These are phyloP conservation scores for Komagataella kurtzmanii DNA, from an alignment of 805 yeast species.

Conservation along the genomic window DNA sequence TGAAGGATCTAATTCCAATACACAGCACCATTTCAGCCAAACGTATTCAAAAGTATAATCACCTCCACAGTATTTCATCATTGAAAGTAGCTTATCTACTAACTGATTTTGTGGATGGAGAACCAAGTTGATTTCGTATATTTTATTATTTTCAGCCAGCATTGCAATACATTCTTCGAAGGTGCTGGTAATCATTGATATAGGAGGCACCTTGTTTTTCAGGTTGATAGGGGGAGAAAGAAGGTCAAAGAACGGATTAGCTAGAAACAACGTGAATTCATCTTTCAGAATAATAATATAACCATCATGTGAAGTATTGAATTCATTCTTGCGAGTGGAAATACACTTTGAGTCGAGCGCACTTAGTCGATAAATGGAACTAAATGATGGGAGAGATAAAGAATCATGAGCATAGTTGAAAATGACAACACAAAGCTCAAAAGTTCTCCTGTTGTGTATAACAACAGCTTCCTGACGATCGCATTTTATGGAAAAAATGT, in stretches of 20 bases:
- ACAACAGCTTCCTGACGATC: conserved; percentile 51
- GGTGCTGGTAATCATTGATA: conserved; percentile 10
- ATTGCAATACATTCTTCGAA: conserved; percentile 13
- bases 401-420: conserved; percentile 23
- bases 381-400: conserved; percentile 11
- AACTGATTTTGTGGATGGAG: conserved; percentile 31
- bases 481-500: conserved; percentile 24
- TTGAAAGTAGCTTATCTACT: conserved; percentile 30
- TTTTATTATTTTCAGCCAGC: conserved; percentile 8
- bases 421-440: conserved; percentile 35
- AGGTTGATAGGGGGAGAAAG: conserved; percentile 20
- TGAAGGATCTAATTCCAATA: conserved; percentile 26
- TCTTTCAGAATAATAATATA: conserved; percentile 28
- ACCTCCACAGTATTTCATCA: conserved; percentile 43
- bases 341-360: conserved; percentile 27
- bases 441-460: conserved; percentile 28
- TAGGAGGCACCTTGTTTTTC: conserved; percentile 10
- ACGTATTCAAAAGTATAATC: conserved; percentile 40
- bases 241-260: conserved; percentile 46
- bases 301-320: conserved; percentile 18
- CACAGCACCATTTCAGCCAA: conserved; percentile 53
- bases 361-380: conserved; percentile 9
- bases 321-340: conserved; percentile 7
- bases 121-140: conserved; percentile 19
- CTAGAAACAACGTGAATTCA: conserved; percentile 22